Base-by-base conservation (phyloP, 257 asterid genomes). In the Oldenlandia corymbosa region DNA sequence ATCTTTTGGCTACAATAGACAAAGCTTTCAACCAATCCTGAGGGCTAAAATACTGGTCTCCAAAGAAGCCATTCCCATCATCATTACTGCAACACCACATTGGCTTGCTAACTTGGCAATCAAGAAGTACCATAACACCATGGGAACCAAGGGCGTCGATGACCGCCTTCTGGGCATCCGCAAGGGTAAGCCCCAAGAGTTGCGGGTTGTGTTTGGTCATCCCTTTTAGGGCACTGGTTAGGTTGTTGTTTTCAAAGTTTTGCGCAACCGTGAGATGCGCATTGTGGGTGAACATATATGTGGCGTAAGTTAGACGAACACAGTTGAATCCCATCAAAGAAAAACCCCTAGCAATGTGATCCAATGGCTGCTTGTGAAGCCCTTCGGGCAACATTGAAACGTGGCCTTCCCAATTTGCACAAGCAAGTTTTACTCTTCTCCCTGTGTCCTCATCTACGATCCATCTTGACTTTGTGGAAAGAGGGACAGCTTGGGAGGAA, bases 51-150 rank as follows among this genome's bases (percentile, higher is more conserved):
- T 72, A 70, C 50, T 39, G n/a, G 20, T 86, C 95, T 10, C 91
- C 95, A 41, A 77, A 88, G 69, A 88, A 86, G 16, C 95, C 95
- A 73, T 84, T 88, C 0, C 93, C 96, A 75, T 88, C 96, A 1
- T 67, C 0, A 43, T 75, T 71, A 12, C 64, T 20, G 21, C 95
- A 86, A 46, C 95, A 86, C 93, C 95, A 88, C 78, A 63, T 70
- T 7, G 95, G 95, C 23, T 62, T 46, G 66, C 95, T 81, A 23
- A 88, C 85, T 12, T 86, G 90, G 68, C 82, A 82, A 66, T 88
- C 95, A 13, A 88, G 90, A 7, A 86, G 80, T 43, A 76, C 79
- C 93, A 88, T 88, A 7, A 84, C 34, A 0, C 83, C 81, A 30
- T 66, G 64, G 0, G 31, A 39, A 16, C 53, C 80, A 60, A 84